Conservation (phyloP, 257 asterid species). For the Plantago major region DNA sequence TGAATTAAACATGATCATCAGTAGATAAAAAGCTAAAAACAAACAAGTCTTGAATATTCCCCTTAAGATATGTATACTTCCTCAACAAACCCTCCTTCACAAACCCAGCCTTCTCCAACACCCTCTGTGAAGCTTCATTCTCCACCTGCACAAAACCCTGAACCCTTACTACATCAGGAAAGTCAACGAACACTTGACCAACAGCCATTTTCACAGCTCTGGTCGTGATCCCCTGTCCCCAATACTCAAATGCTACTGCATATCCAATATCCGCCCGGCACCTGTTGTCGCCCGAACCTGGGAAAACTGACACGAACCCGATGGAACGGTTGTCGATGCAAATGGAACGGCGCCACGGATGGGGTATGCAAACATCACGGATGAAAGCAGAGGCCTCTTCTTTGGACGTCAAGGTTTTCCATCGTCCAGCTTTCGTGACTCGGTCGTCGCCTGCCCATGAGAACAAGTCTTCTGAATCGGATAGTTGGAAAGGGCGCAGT, state of each 20-base stretch:
- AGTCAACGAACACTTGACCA: no score
- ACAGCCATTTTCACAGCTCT: no score
- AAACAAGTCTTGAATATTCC: slow-evolving; percentile 30
- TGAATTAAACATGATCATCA: neutral
- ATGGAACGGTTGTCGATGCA: slow-evolving; percentile 41
- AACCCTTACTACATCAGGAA: no score
- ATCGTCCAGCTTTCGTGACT: slow-evolving; percentile 26
- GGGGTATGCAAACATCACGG: slow-evolving; percentile 30
- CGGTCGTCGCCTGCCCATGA: slow-evolving; percentile 55
- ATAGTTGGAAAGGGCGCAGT: slow-evolving; percentile 31
- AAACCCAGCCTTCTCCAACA: slow-evolving; percentile 47
- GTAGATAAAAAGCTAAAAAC: slow-evolving; percentile 36
- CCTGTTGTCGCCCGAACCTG: slow-evolving; percentile 34
- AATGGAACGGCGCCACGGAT: slow-evolving; percentile 50
- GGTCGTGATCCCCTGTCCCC: slow-evolving; percentile 44
- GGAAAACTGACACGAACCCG: slow-evolving; percentile 29
- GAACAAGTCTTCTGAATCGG: slow-evolving; percentile 39
- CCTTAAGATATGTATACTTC: slow-evolving; percentile 37
- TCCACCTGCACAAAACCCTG: no score
- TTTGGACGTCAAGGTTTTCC: slow-evolving; percentile 35
- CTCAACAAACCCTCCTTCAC: slow-evolving; percentile 35
- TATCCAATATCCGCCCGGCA: slow-evolving; percentile 38
- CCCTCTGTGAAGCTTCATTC: no score
- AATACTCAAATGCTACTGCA: slow-evolving; percentile 31
- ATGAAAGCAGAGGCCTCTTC: slow-evolving; percentile 45